phyloP scores from a whole-genome alignment of 208 protist genomes.

The Naegleria lovaniensis region DNA sequence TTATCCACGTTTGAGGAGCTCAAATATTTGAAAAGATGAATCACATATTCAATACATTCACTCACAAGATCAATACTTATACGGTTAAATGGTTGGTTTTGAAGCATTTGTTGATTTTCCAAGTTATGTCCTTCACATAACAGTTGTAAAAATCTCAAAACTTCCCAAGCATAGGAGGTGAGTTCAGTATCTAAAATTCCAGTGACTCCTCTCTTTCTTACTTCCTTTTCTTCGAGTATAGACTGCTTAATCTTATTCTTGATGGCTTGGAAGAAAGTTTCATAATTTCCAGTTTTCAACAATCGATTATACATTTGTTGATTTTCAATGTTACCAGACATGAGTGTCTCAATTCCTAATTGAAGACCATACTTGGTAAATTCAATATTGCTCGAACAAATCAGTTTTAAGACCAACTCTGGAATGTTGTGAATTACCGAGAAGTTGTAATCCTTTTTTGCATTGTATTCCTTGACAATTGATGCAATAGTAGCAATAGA shows the following conservation, averaged over 20 bases:
- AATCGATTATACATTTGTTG: not conserved
- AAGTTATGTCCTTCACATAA: slow-evolving; percentile 58
- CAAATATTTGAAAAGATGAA: not conserved
- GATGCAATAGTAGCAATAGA: not conserved
- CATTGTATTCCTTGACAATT: not conserved
- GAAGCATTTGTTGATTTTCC: slow-evolving; percentile 56
- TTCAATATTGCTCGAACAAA: not conserved
- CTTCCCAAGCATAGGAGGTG: not conserved
- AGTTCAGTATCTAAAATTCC: not conserved
- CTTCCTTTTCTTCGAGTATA: not conserved
- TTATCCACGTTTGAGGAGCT: not conserved
- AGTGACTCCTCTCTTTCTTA: not conserved
- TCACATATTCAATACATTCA: not conserved
- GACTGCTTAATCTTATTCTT: not conserved
- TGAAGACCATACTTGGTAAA: not conserved
- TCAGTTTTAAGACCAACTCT: not conserved
- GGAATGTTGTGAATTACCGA: not conserved
- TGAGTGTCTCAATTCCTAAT: not conserved
- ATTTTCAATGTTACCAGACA: not conserved
- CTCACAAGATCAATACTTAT: slow-evolving; percentile 59
- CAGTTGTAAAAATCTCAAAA: slow-evolving; percentile 58
- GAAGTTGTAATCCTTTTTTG: not conserved
- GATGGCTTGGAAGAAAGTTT: not conserved
- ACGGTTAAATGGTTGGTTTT: slow-evolving; percentile 57
- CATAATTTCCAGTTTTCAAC: not conserved